Conservation (phyloP, 345 rosid genomes). For the Eucalyptus melliodora region DNA sequence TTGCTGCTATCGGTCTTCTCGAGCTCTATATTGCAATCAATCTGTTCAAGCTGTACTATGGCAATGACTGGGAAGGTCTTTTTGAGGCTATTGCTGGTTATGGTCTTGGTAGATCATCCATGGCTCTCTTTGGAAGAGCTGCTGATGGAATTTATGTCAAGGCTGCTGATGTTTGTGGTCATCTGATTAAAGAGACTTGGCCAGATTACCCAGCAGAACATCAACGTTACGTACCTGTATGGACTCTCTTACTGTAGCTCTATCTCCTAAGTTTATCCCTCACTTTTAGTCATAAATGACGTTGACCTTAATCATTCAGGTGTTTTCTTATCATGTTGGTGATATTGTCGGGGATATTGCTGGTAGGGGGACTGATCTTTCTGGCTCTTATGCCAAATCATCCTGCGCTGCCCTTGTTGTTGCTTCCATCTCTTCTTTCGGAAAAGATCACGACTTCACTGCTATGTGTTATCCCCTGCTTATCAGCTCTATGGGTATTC, state of each 20-base stretch:
- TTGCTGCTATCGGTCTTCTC: background rate
- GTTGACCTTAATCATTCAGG: background rate
- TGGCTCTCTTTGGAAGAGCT: constrained; percentile 1
- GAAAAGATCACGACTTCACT: background rate
- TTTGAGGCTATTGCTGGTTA: background rate
- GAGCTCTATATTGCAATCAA: background rate
- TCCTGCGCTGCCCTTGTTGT: constrained; percentile 1
- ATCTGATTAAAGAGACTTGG: background rate
- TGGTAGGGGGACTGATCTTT: background rate
- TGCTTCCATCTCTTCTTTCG: constrained; percentile 1
- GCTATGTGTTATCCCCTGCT: background rate
- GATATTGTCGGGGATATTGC: background rate
- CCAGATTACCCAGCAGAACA: too few species aligned
- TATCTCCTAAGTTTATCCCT: background rate
- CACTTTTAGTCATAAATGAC: background rate
- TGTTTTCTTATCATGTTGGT: background rate
- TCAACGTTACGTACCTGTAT: background rate
- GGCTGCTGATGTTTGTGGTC: background rate
- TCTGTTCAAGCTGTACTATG: background rate
- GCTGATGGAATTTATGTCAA: background rate
- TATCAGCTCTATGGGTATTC: background rate
- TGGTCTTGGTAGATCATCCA: constrained; percentile 1
- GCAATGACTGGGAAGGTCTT: background rate
- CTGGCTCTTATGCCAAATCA: background rate
- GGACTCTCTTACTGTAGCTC: background rate